Conservation (phyloP, 2,329 filamentous ascomycete genomes). For the Dactylellina parvicollis region DNA sequence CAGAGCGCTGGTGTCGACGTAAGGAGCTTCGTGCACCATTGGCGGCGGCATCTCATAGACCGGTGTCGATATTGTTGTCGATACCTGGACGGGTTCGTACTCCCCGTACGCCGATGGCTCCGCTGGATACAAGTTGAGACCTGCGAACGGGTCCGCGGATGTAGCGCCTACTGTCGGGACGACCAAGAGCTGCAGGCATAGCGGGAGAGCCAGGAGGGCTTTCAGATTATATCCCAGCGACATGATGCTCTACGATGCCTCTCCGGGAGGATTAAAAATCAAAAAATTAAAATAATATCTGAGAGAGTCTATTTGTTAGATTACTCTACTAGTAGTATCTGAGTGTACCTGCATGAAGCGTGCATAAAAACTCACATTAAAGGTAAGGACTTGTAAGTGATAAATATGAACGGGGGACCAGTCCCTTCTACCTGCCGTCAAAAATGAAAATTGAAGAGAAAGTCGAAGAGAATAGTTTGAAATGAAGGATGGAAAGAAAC, state of each 20-base stretch:
- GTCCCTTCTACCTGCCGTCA: slow-evolving; percentile 46
- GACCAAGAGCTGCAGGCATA: slow-evolving; percentile 41
- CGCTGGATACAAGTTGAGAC: slow-evolving; percentile 8
- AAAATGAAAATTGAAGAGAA: slow-evolving; percentile 39
- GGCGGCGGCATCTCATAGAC: slow-evolving; percentile 39
- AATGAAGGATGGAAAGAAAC: slow-evolving; percentile 11
- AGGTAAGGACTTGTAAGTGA: slow-evolving; percentile 8
- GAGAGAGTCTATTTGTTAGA: background rate
- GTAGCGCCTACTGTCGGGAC: slow-evolving; percentile 33
- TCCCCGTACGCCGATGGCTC: slow-evolving; percentile 27
- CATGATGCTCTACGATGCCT: slow-evolving; percentile 37
- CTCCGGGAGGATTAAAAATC: slow-evolving; percentile 38
- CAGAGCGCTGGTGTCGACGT: slow-evolving; percentile 2
- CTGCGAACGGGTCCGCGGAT: slow-evolving; percentile 16
- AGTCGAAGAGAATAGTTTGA: slow-evolving; percentile 10
- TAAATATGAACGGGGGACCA: slow-evolving; percentile 42
- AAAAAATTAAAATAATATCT: slow-evolving; percentile 8
- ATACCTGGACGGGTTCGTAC: slow-evolving; percentile 25
- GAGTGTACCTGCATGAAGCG: too few relatives aligned
- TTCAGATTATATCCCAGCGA: slow-evolving; percentile 29
- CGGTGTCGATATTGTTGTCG: slow-evolving; percentile 8
- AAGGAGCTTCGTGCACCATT: slow-evolving; percentile 8
- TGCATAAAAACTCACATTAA: slow-evolving; percentile 29
- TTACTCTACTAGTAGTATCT: too few relatives aligned
- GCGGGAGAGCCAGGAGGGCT: slow-evolving; percentile 37